A percentile compares a stretch with the other conserved stretches of the same genome.
Evolutionary conservation across 371 early-diverging fungal species (phyloP).

Genomic region (Mucor circinelloides): DNA sequence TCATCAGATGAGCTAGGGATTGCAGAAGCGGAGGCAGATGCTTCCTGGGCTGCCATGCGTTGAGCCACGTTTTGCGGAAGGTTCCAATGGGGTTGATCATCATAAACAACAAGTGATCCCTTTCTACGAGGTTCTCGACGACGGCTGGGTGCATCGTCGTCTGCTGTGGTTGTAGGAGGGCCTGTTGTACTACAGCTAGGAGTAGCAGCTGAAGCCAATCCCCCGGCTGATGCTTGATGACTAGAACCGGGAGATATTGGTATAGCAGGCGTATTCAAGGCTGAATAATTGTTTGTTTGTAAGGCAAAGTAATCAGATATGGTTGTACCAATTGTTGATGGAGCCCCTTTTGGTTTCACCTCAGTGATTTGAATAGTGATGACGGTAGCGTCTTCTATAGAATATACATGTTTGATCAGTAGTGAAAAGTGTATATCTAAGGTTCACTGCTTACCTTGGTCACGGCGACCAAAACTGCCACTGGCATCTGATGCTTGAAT

Average conservation of each 20-base stretch:
- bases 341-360: conserved; percentile 23
- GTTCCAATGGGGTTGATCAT: conserved; percentile 54
- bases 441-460: conserved; percentile 25
- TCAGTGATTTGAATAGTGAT: conserved; percentile 42
- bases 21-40: conserved; percentile 27
- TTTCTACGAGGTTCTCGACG: conserved; percentile 48
- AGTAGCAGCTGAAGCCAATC: neutral
- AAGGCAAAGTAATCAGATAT: conserved; percentile 28
- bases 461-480: conserved; percentile 33
- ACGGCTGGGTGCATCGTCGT: conserved; percentile 26
- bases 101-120: conserved; percentile 67
- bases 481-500: conserved; percentile 38
- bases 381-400: conserved; percentile 37
- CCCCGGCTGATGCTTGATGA: neutral
- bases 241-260: neutral
- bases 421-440: neutral
- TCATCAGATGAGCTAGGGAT: conserved; percentile 23
- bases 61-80: conserved; percentile 23
- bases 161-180: conserved; percentile 27
- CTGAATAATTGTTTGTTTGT: conserved; percentile 30
- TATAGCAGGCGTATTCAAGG: conserved; percentile 30
- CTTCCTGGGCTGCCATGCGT: conserved; percentile 29
- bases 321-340: conserved; percentile 23
- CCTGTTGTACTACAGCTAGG: conserved; percentile 6
- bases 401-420: neutral